A percentile compares a stretch with the other conserved stretches of the same genome.
phyloP scores from a whole-genome alignment of 768 basidiomycete genomes.

The Suillus sp. region DNA sequence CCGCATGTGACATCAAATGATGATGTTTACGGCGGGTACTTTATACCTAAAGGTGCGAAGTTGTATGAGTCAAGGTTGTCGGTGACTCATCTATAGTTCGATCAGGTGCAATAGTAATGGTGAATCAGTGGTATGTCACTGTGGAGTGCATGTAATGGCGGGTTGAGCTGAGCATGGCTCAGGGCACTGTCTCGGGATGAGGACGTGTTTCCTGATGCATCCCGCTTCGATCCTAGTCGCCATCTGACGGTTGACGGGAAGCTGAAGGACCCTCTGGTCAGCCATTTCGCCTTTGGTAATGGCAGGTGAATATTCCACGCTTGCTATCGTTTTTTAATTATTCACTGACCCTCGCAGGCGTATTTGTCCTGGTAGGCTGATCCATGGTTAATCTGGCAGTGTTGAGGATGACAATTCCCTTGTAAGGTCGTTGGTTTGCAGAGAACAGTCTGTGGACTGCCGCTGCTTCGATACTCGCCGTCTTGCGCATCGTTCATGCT shows the following conservation, averaged over 20 bases:
- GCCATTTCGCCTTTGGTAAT: background rate
- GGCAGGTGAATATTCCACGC: background rate
- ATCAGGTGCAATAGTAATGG: background rate
- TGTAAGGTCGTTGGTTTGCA: constrained; percentile 9
- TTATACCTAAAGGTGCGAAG: constrained; percentile 53
- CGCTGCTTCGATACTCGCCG: background rate
- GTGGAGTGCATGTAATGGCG: too few relatives aligned
- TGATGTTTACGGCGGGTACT: constrained; percentile 42
- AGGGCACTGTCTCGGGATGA: constrained; percentile 12
- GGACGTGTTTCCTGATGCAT: background rate
- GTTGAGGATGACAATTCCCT: background rate
- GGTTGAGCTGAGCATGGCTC: background rate
- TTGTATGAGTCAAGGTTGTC: background rate
- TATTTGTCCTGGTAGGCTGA: constrained; percentile 2
- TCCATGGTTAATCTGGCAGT: background rate
- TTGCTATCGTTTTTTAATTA: background rate
- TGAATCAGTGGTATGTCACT: constrained; percentile 5
- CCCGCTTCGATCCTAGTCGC: constrained; percentile 5
- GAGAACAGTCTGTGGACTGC: background rate
- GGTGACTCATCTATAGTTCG: background rate
- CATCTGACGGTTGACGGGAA: constrained; percentile 2
- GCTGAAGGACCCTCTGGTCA: background rate
- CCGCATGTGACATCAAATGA: constrained; percentile 33
- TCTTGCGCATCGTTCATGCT: background rate
- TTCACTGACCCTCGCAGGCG: background rate